phyloP scores from a whole-genome alignment of 179 eudicot species.

The Drosera spatulata region DNA sequence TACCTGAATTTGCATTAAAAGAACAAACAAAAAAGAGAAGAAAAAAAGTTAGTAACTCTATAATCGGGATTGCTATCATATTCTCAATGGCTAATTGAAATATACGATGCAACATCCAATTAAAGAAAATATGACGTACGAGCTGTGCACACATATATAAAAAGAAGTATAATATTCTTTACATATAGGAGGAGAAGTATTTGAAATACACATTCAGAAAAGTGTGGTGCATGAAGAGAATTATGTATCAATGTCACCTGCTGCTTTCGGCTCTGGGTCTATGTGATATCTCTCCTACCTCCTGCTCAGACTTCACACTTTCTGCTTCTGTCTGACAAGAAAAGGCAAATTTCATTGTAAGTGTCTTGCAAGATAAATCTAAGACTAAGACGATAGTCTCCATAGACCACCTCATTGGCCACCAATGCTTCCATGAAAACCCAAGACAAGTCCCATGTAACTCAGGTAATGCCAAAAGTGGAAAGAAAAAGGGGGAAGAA shows the following conservation, averaged over 20 bases:
- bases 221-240: neutral
- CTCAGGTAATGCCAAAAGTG: too few relatives aligned
- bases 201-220: neutral
- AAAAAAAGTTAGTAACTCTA: neutral
- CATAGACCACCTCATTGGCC: neutral
- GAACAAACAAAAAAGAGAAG: neutral
- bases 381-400: neutral
- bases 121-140: too few relatives aligned
- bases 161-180: too few relatives aligned
- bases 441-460: neutral
- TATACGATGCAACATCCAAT: neutral
- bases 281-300: constrained; percentile 23
- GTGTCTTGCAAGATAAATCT: constrained; percentile 5
- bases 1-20: constrained; percentile 23
- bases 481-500: too few relatives aligned
- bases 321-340: constrained; percentile 64
- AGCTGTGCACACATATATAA: too few relatives aligned
- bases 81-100: neutral
- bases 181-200: neutral
- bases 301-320: constrained; percentile 23
- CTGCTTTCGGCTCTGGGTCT: constrained; percentile 40
- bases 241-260: constrained; percentile 26
- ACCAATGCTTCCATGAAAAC: neutral
- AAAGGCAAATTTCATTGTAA: constrained; percentile 3
- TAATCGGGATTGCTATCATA: neutral